These are phyloP conservation scores for Fusarium sororula DNA, from an alignment of 2,329 filamentous ascomycete species.

Conservation along the genomic window DNA sequence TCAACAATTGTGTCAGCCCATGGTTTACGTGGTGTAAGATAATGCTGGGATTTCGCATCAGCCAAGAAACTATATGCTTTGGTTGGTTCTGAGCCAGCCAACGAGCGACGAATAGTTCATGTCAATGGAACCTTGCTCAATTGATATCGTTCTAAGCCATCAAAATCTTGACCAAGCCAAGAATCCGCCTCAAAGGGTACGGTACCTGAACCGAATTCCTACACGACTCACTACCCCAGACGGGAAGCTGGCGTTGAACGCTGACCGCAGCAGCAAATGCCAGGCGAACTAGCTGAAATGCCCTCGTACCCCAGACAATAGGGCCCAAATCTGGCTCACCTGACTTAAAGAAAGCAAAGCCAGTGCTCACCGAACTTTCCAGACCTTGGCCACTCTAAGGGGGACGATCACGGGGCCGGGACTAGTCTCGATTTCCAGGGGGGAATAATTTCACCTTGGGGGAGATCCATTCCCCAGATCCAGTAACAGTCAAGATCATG, in stretches of 20 bases:
- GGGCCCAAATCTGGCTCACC: constrained; percentile 28
- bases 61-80: constrained; percentile 30
- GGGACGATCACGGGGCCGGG: constrained; percentile 35
- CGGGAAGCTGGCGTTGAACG: constrained; percentile 24
- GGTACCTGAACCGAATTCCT: constrained; percentile 19
- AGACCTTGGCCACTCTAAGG: constrained; percentile 34
- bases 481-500: constrained; percentile 30
- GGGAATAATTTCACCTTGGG: constrained; percentile 6
- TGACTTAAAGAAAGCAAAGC: constrained; percentile 24
- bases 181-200: not conserved
- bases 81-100: constrained; percentile 18
- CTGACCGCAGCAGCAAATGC: constrained; percentile 18
- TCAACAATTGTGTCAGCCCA: constrained; percentile 35
- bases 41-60: constrained; percentile 33
- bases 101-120: constrained; percentile 12
- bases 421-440: constrained; percentile 29
- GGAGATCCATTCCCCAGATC: constrained; percentile 32
- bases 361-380: constrained; percentile 40
- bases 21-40: constrained; percentile 35
- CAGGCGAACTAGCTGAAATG: constrained; percentile 28
- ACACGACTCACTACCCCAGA: constrained; percentile 37
- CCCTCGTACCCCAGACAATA: constrained; percentile 22
- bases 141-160: constrained; percentile 4
- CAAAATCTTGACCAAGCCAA: constrained; percentile 14
- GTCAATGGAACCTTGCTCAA: constrained; percentile 10